These are phyloP conservation scores for Globisporangium recalcitrans DNA, from an alignment of 352 stramenopile species.

Conservation along the genomic window DNA sequence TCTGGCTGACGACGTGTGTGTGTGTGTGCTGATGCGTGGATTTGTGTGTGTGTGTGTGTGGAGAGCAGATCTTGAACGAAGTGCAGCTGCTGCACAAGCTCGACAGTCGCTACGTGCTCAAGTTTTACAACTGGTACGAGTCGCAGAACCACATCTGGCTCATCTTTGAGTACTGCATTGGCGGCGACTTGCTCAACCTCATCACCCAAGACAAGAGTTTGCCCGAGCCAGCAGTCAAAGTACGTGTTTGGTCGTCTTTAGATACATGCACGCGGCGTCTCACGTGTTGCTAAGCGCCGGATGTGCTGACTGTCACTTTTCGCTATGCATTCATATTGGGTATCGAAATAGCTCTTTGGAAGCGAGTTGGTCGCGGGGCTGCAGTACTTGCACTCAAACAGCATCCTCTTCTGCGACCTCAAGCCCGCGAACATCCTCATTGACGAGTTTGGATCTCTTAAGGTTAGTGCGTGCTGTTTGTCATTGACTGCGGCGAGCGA, in stretches of 20 bases:
- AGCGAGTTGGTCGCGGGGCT: conserved; percentile 70
- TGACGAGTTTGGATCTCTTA: conserved; percentile 91
- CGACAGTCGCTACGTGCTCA: conserved; percentile 80
- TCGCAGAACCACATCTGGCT: conserved; percentile 94
- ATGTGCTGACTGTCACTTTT: neutral
- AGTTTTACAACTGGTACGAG: conserved; percentile 95
- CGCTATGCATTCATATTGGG: neutral
- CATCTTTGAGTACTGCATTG: conserved; percentile 93
- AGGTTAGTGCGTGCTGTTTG: conserved; percentile 32
- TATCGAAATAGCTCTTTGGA: conserved; percentile 45
- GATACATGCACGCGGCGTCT: neutral
- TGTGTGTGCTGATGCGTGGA: neutral
- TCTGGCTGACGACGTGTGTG: neutral
- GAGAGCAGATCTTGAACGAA: conserved; percentile 73
- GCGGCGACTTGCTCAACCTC: conserved; percentile 86
- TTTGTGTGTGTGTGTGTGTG: neutral
- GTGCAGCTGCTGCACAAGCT: conserved; percentile 88
- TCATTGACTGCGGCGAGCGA: neutral
- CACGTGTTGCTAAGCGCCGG: neutral
- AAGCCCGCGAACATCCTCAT: conserved; percentile 90
- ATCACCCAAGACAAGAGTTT: conserved; percentile 85
- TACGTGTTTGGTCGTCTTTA: conserved; percentile 15
- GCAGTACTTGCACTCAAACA: conserved; percentile 86
- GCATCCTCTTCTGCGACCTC: conserved; percentile 89
- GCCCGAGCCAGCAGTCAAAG: conserved; percentile 71